These are phyloP conservation scores for Trifolium fragiferum DNA, from an alignment of 306 rosid genomes.

Conservation along the genomic window DNA sequence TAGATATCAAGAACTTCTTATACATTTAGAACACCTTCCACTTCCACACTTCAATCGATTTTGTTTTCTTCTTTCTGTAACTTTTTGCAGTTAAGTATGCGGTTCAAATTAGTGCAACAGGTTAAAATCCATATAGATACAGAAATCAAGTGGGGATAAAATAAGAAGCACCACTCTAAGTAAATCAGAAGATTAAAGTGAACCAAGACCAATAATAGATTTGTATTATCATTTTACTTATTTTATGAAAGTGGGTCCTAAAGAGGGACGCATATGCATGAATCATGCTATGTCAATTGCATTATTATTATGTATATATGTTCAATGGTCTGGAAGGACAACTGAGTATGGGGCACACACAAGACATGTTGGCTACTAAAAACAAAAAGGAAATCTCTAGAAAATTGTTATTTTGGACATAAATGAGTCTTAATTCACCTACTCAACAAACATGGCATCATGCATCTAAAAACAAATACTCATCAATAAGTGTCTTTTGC, in stretches of 20 bases:
- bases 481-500: not conserved
- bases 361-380: conserved; percentile 35
- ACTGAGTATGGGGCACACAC: conserved; percentile 43
- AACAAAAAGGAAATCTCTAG: not conserved
- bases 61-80: not conserved
- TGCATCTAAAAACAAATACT: not conserved
- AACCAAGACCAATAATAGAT: conserved; percentile 1
- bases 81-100: not conserved
- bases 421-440: not conserved
- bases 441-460: not conserved
- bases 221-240: not conserved
- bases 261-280: conserved; percentile 14
- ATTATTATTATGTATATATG: conserved; percentile 17
- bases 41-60: conserved; percentile 6
- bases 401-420: conserved; percentile 12
- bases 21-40: conserved; percentile 13
- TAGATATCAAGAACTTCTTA: not conserved
- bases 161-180: not conserved
- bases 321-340: conserved; percentile 48
- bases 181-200: conserved; percentile 1
- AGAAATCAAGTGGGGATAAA: not conserved
- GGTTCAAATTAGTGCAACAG: not conserved
- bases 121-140: not conserved
- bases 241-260: not conserved
- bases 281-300: conserved; percentile 20